Conservation (phyloP, 2,329 filamentous ascomycete genomes). For the Trichoderma asperellum region DNA sequence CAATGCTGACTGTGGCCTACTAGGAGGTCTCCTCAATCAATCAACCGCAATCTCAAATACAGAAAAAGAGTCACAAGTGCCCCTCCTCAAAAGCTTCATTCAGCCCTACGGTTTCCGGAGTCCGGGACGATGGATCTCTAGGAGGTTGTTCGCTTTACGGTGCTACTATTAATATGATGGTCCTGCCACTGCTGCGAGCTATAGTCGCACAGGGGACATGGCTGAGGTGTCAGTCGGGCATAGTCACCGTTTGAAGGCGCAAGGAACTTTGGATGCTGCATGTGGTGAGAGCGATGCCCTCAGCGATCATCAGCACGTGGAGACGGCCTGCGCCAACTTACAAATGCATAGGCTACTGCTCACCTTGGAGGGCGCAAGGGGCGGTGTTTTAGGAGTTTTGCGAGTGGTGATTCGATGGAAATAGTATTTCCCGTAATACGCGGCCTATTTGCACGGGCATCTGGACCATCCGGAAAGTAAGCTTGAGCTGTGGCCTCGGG, state of each 20-base stretch:
- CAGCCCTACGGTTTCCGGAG: constrained; percentile 16
- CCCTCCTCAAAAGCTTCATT: not conserved
- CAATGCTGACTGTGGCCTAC: not conserved
- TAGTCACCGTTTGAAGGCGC: not conserved
- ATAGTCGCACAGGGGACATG: not conserved
- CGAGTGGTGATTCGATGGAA: constrained; percentile 17
- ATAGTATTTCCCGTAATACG: constrained; percentile 14
- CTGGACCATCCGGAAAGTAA: not conserved
- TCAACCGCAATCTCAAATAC: not conserved
- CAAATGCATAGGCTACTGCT: not conserved
- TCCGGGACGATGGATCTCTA: not conserved
- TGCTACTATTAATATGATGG: not conserved
- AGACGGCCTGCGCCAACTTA: not conserved
- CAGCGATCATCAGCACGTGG: not conserved
- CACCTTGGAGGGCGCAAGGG: not conserved
- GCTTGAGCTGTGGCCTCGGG: not conserved
- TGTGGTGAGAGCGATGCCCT: not conserved
- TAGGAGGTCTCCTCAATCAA: not conserved
- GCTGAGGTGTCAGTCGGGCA: not conserved
- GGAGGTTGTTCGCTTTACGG: not conserved
- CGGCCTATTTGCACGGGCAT: constrained; percentile 6
- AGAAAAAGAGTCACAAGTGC: not conserved
- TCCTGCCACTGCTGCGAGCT: not conserved
- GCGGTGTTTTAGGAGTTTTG: not conserved
- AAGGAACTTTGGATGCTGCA: not conserved